These are phyloP conservation scores for Ganoderma sp. DNA, from an alignment of 1,284 basidiomycete genomes.

Conservation along the genomic window DNA sequence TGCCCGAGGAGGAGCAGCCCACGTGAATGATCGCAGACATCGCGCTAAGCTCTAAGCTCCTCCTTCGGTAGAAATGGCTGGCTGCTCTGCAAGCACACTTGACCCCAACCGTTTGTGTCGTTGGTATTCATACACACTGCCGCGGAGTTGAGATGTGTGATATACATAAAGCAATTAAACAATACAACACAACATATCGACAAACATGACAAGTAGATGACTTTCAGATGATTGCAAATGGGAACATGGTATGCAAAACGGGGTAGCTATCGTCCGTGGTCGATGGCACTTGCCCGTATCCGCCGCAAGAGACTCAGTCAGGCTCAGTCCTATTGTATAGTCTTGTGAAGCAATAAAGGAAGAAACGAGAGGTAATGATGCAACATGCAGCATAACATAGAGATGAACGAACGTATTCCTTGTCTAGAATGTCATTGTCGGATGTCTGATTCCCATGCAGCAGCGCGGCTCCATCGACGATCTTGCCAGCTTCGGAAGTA, in stretches of 20 bases:
- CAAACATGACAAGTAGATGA: not conserved
- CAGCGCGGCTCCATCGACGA: not conserved
- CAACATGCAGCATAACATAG: not conserved
- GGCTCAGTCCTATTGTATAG: not conserved
- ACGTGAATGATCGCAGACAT: not conserved
- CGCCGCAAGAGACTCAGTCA: not conserved
- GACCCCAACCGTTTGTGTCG: not conserved
- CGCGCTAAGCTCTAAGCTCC: not conserved
- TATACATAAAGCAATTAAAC: not conserved
- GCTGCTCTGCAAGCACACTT: not conserved
- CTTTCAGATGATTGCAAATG: not conserved
- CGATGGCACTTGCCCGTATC: not conserved
- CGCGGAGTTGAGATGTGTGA: not conserved
- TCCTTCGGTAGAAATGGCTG: not conserved
- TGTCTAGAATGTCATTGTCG: not conserved
- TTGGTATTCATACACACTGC: not conserved
- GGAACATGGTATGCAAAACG: not conserved
- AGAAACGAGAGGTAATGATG: not conserved
- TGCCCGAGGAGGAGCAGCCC: not conserved
- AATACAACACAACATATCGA: not conserved
- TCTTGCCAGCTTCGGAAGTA: constrained; percentile 14
- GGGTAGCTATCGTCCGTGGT: not conserved
- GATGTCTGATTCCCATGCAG: constrained; percentile 3
- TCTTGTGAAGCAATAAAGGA: not conserved
- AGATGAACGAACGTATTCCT: not conserved